Percentiles rank a stretch among this genome's conserved stretches.
Evolutionary conservation across 2,329 filamentous ascomycete genomes (phyloP).

Genomic region (Thyridium curvatum): DNA sequence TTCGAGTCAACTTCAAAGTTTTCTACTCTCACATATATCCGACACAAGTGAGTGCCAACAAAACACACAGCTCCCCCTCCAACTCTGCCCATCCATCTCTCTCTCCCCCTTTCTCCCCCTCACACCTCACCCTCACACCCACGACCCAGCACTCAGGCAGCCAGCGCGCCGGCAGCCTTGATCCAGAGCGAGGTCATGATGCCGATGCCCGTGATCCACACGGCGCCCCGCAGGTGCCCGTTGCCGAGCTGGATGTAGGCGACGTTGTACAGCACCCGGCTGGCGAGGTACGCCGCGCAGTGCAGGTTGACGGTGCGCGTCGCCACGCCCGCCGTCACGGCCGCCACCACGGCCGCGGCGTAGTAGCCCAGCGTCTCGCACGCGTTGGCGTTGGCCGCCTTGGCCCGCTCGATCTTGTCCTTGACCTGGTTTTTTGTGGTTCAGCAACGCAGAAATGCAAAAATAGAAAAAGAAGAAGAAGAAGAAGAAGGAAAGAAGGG

Average conservation of each 20-base stretch:
- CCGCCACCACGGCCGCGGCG: constrained; percentile 33
- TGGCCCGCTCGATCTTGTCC: constrained; percentile 16
- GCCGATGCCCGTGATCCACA: constrained; percentile 28
- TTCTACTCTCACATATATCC: too few relatives aligned
- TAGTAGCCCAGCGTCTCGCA: constrained; percentile 38
- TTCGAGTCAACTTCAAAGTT: too few relatives aligned
- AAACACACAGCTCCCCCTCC: too few relatives aligned
- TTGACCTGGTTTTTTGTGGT: constrained; percentile 5
- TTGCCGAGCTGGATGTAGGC: constrained; percentile 33
- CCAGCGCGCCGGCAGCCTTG: constrained; percentile 27
- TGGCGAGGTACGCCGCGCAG: constrained; percentile 29
- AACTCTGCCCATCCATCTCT: too few relatives aligned
- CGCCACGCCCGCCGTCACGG: constrained; percentile 33
- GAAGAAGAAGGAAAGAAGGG: not conserved
- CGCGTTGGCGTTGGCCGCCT: constrained; percentile 27
- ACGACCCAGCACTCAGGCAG: too few relatives aligned
- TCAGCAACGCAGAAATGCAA: too few relatives aligned
- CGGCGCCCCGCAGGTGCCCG: constrained; percentile 26
- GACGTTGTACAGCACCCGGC: constrained; percentile 32
- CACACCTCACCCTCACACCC: too few relatives aligned
- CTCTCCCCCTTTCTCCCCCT: too few relatives aligned
- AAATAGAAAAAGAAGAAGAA: too few relatives aligned
- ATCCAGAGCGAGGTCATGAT: constrained; percentile 30
- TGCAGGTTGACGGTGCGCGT: constrained; percentile 30
- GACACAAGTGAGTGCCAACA: too few relatives aligned